A percentile compares a stretch with the other conserved stretches of the same genome.
Conservation (phyloP, 768 basidiomycete genomes). For the Hericium coralloides region DNA sequence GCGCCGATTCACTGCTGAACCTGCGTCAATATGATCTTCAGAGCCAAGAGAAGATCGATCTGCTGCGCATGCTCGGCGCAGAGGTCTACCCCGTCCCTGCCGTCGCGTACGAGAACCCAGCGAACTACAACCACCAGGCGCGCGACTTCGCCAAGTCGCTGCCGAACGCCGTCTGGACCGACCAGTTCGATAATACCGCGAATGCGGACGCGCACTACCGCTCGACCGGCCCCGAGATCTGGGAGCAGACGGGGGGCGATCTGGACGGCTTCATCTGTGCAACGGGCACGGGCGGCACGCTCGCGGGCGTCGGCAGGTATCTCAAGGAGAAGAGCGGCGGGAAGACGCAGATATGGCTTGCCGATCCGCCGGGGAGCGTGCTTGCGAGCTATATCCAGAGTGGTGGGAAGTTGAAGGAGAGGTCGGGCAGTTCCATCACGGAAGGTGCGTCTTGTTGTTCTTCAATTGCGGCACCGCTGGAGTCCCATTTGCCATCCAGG, state of each 20-base stretch:
- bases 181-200: constrained; percentile 96
- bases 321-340: constrained; percentile 76
- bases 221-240: constrained; percentile 95
- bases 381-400: constrained; percentile 75
- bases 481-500: constrained; percentile 35
- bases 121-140: constrained; percentile 98
- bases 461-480: neutral
- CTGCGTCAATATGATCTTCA: constrained; percentile 20
- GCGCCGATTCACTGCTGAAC: no score
- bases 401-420: constrained; percentile 68
- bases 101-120: constrained; percentile 90
- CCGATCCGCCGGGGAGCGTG: constrained; percentile 95
- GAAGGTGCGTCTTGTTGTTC: constrained; percentile 48
- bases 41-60: constrained; percentile 98
- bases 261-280: constrained; percentile 90
- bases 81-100: constrained; percentile 96
- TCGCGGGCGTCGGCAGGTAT: constrained; percentile 81
- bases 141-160: constrained; percentile 70
- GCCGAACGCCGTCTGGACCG: constrained; percentile 87
- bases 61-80: constrained; percentile 93
- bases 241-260: constrained; percentile 74
- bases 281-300: constrained; percentile 93
- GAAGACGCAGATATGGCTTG: constrained; percentile 84
- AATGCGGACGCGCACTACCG: constrained; percentile 84
- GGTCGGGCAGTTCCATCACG: constrained; percentile 82